A percentile compares a stretch with the other conserved stretches of the same genome.
These are phyloP conservation scores for Tausonia pullulans DNA, from an alignment of 1,284 basidiomycete genomes.

Conservation along the genomic window DNA sequence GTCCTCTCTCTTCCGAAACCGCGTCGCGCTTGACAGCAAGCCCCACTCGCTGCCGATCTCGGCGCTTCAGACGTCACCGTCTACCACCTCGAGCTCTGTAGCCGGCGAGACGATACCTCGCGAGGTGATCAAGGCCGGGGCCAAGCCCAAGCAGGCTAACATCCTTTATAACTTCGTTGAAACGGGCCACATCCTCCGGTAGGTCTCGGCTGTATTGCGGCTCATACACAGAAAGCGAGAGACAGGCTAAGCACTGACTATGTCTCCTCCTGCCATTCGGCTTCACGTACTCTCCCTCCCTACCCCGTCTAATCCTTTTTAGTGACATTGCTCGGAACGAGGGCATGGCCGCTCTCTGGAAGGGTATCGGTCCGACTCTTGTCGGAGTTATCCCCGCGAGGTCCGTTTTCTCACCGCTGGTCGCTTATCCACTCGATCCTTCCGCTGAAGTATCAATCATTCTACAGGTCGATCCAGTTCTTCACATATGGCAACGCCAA, in stretches of 20 bases:
- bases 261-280: not conserved
- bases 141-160: conserved; percentile 6
- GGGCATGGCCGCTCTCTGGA: conserved; percentile 81
- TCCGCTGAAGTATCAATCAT: not conserved
- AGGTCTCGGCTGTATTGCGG: not conserved
- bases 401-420: conserved; percentile 28
- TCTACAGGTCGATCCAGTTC: conserved; percentile 71
- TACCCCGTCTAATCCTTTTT: not conserved
- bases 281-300: not conserved
- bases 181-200: conserved; percentile 81
- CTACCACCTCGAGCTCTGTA: conserved; percentile 36
- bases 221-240: no score
- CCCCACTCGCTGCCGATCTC: conserved; percentile 24
- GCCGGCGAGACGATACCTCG: conserved; percentile 34
- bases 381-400: conserved; percentile 91
- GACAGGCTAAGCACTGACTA: not conserved
- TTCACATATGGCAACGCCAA: conserved; percentile 98
- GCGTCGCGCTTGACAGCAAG: conserved; percentile 27
- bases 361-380: conserved; percentile 85
- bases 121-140: no score
- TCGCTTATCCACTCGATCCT: not conserved
- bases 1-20: conserved; percentile 67
- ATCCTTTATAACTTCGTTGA: conserved; percentile 89
- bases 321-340: conserved; percentile 87
- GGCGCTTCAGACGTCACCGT: conserved; percentile 14